Evolutionary conservation across 148 eudicot genomes (phyloP).

Genomic region (Hydrangea macrophylla): DNA sequence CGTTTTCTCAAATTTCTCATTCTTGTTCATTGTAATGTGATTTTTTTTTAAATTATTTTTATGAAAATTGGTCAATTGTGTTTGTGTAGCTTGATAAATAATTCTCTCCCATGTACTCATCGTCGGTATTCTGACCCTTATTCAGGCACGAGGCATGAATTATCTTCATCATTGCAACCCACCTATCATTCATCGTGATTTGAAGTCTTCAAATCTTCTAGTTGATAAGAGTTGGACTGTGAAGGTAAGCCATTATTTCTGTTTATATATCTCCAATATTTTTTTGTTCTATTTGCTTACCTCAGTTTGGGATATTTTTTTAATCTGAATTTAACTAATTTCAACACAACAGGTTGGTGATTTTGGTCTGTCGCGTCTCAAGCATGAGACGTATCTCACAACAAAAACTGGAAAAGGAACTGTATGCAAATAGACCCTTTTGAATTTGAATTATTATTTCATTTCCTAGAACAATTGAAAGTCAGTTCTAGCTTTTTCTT

Average conservation of each 20-base stretch:
- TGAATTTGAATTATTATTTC: too few relatives aligned
- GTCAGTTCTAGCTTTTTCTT: not conserved
- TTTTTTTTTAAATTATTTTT: too few relatives aligned
- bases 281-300: not conserved
- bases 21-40: not conserved
- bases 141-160: slow-evolving; percentile 94
- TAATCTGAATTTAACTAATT: not conserved
- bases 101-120: too few relatives aligned
- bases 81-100: too few relatives aligned
- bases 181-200: slow-evolving; percentile 89
- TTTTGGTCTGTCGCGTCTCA: slow-evolving; percentile 97
- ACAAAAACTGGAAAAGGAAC: slow-evolving; percentile 97
- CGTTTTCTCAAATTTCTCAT: not conserved
- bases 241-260: slow-evolving; percentile 53
- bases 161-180: slow-evolving; percentile 90
- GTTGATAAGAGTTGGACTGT: slow-evolving; percentile 98
- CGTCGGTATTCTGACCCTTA: not conserved
- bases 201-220: slow-evolving; percentile 94
- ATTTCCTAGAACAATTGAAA: too few relatives aligned
- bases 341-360: slow-evolving; percentile 73
- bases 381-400: slow-evolving; percentile 72
- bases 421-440: slow-evolving; percentile 39
- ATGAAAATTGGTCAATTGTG: too few relatives aligned
- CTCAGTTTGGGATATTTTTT: not conserved
- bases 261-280: not conserved